Base-by-base conservation (phyloP, 768 basidiomycete genomes). In the Calocybe indica region DNA sequence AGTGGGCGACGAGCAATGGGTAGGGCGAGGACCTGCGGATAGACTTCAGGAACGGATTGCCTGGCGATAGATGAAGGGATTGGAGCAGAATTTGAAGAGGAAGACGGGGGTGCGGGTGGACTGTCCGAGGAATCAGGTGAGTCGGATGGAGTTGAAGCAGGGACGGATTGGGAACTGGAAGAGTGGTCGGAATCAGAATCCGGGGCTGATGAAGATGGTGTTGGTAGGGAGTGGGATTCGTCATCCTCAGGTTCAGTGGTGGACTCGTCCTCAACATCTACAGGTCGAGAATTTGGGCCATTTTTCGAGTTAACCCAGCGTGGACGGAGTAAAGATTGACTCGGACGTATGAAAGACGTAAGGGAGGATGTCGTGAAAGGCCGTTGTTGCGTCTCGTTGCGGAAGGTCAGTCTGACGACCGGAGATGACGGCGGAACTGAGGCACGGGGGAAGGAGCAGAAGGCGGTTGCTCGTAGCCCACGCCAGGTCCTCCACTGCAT, bases 1-100 rank as follows among this genome's bases (percentile, higher is more conserved):
- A 97, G 83, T 1, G 95, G 95, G 12, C 95, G 79, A 37, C 93
- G 84, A 31, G 92, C 92, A 50, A 98, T 97, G 3, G 95, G 95
- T 0, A 98, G 79, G 2, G 94, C 95, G 28, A 98, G 79, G 37
- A 97, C 85, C 62, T 95, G 91, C 1, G 95, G 94, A 65, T 97
- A 97, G 49, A 80, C 60, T 63, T 92, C 91, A 1, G 94, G 93
- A 4, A 96, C 84, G 11, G 87, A 83, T 49, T 88, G 89, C 55
- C 89, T 91, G 4, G 91, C 83, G 55, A 91, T 85, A 14, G 85
- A 75, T 11, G 40, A 41, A 6, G 42, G 35, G 54, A 53, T 72
- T 36, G 60, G 71, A 49, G 52, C 67, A 52, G 58, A 73, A 40
- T 45, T 50, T 1, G 54, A 42, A 34, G 42, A 43, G n/a, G 42